Percentiles rank a stretch among this genome's conserved stretches.
Evolutionary conservation across 2,329 filamentous ascomycete genomes (phyloP).

Genomic region (Phyllosticta citrichinensis): DNA sequence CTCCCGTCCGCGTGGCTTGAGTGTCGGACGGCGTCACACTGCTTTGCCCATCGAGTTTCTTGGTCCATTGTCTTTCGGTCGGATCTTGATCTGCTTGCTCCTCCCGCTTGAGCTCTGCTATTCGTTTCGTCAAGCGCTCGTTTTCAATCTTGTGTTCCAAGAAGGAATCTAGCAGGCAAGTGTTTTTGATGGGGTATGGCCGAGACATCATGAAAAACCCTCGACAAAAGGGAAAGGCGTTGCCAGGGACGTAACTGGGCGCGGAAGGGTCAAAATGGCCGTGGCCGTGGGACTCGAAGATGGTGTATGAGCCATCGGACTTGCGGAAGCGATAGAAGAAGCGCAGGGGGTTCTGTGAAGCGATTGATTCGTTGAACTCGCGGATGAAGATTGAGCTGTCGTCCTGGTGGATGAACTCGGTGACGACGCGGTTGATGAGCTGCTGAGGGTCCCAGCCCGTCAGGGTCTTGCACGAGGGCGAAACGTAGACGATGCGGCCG

Average conservation of each 20-base stretch:
- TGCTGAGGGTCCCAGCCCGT: constrained; percentile 67
- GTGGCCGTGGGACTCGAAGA: constrained; percentile 89
- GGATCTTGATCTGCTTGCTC: constrained; percentile 69
- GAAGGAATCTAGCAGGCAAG: constrained; percentile 78
- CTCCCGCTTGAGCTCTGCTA: constrained; percentile 74
- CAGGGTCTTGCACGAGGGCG: constrained; percentile 62
- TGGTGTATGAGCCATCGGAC: constrained; percentile 61
- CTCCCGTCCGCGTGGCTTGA: constrained; percentile 23
- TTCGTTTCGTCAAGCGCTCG: constrained; percentile 72
- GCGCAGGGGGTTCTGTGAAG: constrained; percentile 65
- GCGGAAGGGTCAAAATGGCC: constrained; percentile 70
- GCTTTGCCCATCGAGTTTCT: constrained; percentile 47
- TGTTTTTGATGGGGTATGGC: constrained; percentile 82
- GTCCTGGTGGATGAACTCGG: constrained; percentile 76
- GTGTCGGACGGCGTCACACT: constrained; percentile 40
- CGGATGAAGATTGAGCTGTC: constrained; percentile 74
- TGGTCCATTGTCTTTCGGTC: constrained; percentile 48
- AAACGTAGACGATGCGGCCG: constrained; percentile 77
- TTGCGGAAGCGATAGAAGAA: constrained; percentile 80
- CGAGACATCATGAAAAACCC: constrained; percentile 91
- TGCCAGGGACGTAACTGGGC: constrained; percentile 46
- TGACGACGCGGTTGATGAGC: constrained; percentile 64
- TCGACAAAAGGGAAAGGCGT: constrained; percentile 58
- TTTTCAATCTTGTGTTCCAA: constrained; percentile 96
- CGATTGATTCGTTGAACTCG: constrained; percentile 83